Evolutionary conservation across 2,329 filamentous ascomycete species (phyloP), one percentile per base, ranked within the genome.

Genomic region (Lachnellula willkommii): DNA sequence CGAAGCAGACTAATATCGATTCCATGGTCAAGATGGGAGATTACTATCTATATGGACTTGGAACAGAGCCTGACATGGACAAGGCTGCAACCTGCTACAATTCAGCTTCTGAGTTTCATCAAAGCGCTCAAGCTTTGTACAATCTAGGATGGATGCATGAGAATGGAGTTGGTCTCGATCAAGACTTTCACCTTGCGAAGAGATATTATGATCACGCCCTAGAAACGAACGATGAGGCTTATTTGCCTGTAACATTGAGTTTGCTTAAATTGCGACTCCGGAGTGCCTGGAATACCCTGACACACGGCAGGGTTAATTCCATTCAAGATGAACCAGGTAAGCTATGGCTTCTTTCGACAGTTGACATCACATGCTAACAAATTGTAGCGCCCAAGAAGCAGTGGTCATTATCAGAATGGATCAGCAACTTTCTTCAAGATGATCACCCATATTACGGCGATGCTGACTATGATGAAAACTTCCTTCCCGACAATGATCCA

Each of bases 131-230:
- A 73, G 94, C 95, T 14, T 83, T 96, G 55, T 99, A 91, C 82
- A 97, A 99, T 66, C 78, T 99, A 14, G 95, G 94, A 5, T 99
- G 94, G 94, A 97, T 99, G 93, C 91, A 99, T 68, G 94, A 99
- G 73, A 96, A 97, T 67, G 94, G 94, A 7, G 79, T 97, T 50
- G 90, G 92, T 2, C 82, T 97, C 20, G 87, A 89, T 53, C 94
- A 99, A 70, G 94, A 99, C 69, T 99, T 95, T 70, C 94, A 99
- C 68, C 84, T 99, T 55, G 94, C 95, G 2, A 99, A 99, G 74
- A 80, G 94, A 53, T 96, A 92, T 73, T 99, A 99, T 69, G 94
- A 99, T 66, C 81, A 94, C 58, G 93, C 94, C 1, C 76, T 96
- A 32, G 90, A 92, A 67, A 92, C 93, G 0, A 99, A 96, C 66